phyloP scores from a whole-genome alignment of 306 rosid species.

The Coriaria nepalensis region DNA sequence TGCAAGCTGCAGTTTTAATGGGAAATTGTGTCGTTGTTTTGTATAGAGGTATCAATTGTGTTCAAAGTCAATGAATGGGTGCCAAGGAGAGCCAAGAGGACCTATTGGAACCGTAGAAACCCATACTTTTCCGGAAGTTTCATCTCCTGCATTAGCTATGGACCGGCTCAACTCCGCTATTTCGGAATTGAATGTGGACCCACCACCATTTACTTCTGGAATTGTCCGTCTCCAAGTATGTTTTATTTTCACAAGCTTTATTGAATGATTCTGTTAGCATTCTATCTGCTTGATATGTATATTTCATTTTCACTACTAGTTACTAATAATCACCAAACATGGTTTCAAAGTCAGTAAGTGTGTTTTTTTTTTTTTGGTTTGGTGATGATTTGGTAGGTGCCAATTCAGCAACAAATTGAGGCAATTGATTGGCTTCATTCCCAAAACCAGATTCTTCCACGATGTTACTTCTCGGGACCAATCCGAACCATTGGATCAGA shows the following conservation, averaged over 20 bases:
- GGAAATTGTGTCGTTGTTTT: not conserved
- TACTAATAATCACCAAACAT: too few species aligned
- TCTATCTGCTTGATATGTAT: too few species aligned
- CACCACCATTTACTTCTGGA: slow-evolving; percentile 53
- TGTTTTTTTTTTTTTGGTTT: too few species aligned
- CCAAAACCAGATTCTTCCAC: slow-evolving; percentile 53
- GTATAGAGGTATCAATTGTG: slow-evolving; percentile 27
- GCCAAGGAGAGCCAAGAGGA: slow-evolving; percentile 22
- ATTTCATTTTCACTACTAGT: too few species aligned
- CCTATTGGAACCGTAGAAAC: slow-evolving; percentile 51
- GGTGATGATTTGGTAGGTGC: slow-evolving; percentile 45
- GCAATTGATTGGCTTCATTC: slow-evolving; percentile 81
- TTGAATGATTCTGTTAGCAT: too few species aligned
- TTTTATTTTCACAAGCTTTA: too few species aligned
- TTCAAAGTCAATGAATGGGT: slow-evolving; percentile 64
- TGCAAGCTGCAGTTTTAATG: too few species aligned
- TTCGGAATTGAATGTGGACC: slow-evolving; percentile 33
- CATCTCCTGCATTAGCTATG: slow-evolving; percentile 48
- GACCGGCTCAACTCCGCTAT: slow-evolving; percentile 42
- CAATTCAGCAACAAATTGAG: slow-evolving; percentile 60
- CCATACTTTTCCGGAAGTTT: slow-evolving; percentile 30
- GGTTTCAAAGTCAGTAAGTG: too few species aligned
- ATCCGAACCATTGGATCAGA: slow-evolving; percentile 7
- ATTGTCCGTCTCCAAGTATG: slow-evolving; percentile 49
- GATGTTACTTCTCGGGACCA: slow-evolving; percentile 65